A percentile compares a stretch with the other conserved stretches of the same genome.
Conservation (phyloP, 2,329 filamentous ascomycete species). For the Trichoderma afroharzianum region DNA sequence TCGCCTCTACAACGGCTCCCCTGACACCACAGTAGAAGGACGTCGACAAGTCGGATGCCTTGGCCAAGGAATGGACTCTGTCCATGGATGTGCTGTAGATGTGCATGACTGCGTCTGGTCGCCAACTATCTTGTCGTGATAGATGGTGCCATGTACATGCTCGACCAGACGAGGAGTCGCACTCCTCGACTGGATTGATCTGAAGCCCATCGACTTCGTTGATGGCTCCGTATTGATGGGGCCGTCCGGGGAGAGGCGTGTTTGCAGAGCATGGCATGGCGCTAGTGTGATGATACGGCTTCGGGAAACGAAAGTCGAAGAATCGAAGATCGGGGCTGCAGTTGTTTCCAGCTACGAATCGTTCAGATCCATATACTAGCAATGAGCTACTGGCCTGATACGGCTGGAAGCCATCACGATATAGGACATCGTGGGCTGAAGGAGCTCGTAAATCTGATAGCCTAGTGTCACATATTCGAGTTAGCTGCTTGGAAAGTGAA, state of each 20-base stretch:
- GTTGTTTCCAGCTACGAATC: slow-evolving; percentile 49
- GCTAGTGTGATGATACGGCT: slow-evolving; percentile 46
- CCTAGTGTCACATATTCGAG: slow-evolving; percentile 22
- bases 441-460: slow-evolving; percentile 50
- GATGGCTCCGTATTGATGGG: not conserved
- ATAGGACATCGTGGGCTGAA: slow-evolving; percentile 44
- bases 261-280: slow-evolving; percentile 42
- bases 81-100: slow-evolving; percentile 35
- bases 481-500: not conserved
- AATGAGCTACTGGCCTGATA: slow-evolving; percentile 45
- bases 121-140: slow-evolving; percentile 41
- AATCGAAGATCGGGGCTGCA: slow-evolving; percentile 43
- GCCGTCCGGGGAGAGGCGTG: not conserved
- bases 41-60: slow-evolving; percentile 43
- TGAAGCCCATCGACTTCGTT: not conserved
- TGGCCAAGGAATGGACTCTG: slow-evolving; percentile 45
- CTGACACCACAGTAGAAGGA: slow-evolving; percentile 50
- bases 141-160: slow-evolving; percentile 48
- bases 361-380: slow-evolving; percentile 47
- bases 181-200: slow-evolving; percentile 38
- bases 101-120: slow-evolving; percentile 48
- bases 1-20: slow-evolving; percentile 45
- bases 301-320: slow-evolving; percentile 53
- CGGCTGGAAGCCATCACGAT: slow-evolving; percentile 51
- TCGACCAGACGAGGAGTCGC: slow-evolving; percentile 32